These are phyloP conservation scores for Gamarada debralockiae DNA, from an alignment of 495 filamentous ascomycete genomes.

Conservation along the genomic window DNA sequence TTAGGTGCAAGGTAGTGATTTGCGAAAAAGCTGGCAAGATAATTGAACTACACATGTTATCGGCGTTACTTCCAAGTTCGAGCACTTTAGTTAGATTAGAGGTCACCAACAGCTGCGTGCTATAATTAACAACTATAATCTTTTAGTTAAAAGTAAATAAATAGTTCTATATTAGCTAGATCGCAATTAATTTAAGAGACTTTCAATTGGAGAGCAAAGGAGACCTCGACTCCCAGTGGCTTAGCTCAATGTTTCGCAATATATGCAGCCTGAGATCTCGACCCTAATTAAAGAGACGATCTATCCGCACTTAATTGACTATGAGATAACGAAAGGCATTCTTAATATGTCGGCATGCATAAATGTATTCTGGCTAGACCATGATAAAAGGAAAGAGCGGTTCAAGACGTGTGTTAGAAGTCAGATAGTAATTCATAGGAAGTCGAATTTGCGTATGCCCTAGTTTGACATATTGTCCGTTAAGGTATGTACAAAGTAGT, in stretches of 20 bases:
- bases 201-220: constrained; percentile 20
- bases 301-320: constrained; percentile 66
- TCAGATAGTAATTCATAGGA: constrained; percentile 59
- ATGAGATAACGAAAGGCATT: constrained; percentile 54
- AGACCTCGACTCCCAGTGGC: constrained; percentile 28
- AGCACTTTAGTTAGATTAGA: constrained; percentile 53
- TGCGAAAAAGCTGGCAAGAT: constrained; percentile 58
- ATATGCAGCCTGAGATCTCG: constrained; percentile 70
- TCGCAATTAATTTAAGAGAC: constrained; percentile 43
- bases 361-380: constrained; percentile 73
- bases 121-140: constrained; percentile 29
- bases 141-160: constrained; percentile 21
- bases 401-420: constrained; percentile 30
- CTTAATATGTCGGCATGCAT: constrained; percentile 74
- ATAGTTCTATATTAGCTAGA: constrained; percentile 35
- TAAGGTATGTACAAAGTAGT: constrained; percentile 59
- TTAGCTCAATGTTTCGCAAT: constrained; percentile 61
- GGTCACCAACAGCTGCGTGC: constrained; percentile 54
- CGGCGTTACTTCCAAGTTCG: constrained; percentile 48
- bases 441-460: constrained; percentile 55
- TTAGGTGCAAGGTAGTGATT: constrained; percentile 56
- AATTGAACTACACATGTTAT: constrained; percentile 50
- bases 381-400: constrained; percentile 52
- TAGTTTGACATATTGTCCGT: constrained; percentile 67
- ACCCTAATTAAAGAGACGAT: constrained; percentile 50